Evolutionary conservation across 805 yeast species (phyloP).

Genomic region (Yarrowia phangngaensis): DNA sequence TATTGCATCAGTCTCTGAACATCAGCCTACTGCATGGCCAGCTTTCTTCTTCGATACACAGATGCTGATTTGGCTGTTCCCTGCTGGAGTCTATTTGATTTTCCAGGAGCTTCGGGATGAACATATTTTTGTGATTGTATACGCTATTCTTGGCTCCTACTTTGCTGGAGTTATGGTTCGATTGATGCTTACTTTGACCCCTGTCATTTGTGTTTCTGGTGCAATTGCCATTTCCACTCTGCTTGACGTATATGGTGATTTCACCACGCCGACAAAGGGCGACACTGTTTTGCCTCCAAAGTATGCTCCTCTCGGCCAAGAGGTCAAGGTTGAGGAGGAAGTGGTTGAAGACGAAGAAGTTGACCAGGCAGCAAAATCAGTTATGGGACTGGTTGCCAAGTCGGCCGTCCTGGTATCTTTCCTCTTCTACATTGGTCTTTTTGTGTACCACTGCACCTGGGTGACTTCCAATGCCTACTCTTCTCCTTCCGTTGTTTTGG

Average conservation of each 20-base stretch:
- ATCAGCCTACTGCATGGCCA: conserved; percentile 99
- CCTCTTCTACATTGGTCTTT: conserved; percentile 66
- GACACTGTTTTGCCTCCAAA: conserved; percentile 6
- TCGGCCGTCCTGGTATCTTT: conserved; percentile 63
- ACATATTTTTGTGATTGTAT: conserved; percentile 87
- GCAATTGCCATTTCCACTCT: conserved; percentile 84
- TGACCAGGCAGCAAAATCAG: conserved; percentile 27
- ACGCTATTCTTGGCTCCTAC: conserved; percentile 89
- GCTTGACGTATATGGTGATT: conserved; percentile 74
- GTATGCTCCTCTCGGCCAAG: conserved; percentile 25
- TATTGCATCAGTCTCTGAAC: conserved; percentile 97
- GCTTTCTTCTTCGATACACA: conserved; percentile 92
- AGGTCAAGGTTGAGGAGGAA: conserved; percentile 27
- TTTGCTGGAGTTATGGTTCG: conserved; percentile 99
- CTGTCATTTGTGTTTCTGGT: conserved; percentile 88
- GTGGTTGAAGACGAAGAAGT: conserved; percentile 7
- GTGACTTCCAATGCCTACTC: conserved; percentile 94
- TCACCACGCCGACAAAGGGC: conserved; percentile 35
- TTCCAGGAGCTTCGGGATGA: conserved; percentile 88
- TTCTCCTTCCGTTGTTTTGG: conserved; percentile 94
- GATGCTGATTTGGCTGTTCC: conserved; percentile 95
- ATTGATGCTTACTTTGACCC: conserved; percentile 93
- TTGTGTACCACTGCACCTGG: conserved; percentile 95
- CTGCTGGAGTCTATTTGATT: conserved; percentile 89
- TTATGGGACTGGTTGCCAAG: conserved; percentile 48